Evolutionary conservation across 257 asterid genomes (phyloP).

Genomic region (Ocimum tenuiflorum): DNA sequence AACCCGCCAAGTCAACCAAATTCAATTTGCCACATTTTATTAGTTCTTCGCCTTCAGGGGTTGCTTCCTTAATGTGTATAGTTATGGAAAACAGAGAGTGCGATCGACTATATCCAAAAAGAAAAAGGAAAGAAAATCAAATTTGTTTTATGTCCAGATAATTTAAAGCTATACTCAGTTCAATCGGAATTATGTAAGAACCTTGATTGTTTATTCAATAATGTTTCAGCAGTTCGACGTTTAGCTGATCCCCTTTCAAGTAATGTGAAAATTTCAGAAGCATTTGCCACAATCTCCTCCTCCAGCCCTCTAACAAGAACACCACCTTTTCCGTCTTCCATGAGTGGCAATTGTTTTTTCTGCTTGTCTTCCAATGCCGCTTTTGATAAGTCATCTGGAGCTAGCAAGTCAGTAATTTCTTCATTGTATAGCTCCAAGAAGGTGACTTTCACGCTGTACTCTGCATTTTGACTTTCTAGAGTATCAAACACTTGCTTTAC

Average conservation of each 20-base stretch:
- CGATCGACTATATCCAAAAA: conserved; percentile 50
- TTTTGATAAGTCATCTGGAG: conserved; percentile 67
- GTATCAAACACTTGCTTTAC: conserved; percentile 76
- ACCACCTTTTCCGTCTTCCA: conserved; percentile 91
- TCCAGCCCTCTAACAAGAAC: conserved; percentile 82
- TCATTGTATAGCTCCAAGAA: conserved; percentile 78
- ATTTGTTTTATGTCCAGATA: neutral
- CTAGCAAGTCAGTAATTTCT: conserved; percentile 73
- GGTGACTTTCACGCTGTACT: conserved; percentile 77
- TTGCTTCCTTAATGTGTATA: conserved; percentile 79
- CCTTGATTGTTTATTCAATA: conserved; percentile 80
- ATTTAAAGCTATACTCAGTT: neutral
- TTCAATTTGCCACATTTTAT: conserved; percentile 81
- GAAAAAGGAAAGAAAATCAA: neutral
- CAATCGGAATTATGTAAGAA: conserved; percentile 17
- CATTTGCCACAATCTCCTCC: conserved; percentile 71
- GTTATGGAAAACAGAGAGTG: conserved; percentile 83
- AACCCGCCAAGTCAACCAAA: conserved; percentile 82
- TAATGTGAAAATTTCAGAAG: conserved; percentile 58
- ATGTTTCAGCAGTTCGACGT: conserved; percentile 78
- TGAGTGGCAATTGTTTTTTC: conserved; percentile 69
- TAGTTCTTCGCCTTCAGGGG: conserved; percentile 83
- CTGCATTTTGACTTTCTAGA: conserved; percentile 70
- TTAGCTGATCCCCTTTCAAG: conserved; percentile 79
- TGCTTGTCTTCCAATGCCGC: conserved; percentile 49